Base-by-base conservation (phyloP, 768 basidiomycete genomes). In the Termitomyces sp. region DNA sequence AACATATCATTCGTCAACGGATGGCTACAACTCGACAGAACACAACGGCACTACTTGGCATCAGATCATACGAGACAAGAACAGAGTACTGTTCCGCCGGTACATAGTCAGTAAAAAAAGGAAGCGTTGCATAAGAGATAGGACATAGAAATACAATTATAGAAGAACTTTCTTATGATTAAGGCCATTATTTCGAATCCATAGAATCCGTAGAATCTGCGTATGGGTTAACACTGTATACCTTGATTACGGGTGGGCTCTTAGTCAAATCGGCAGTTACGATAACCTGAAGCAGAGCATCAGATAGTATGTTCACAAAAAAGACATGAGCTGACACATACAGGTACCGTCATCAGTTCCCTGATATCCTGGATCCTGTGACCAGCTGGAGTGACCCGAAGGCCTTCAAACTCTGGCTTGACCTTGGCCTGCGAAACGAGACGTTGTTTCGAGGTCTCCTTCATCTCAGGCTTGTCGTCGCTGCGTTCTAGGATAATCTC, bases 191-290 rank as follows among this genome's bases (percentile, higher is more conserved):
- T 70, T 80, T 81, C 59, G 48, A 49, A 38, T 25, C 27, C 25
- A 23, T 38, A 49, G 35, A 36, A 49, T 38, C 25, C 35, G 50
- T 43, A 43, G 74, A 71, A 57, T 80, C 79, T 39, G 91, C 86
- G 69, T 91, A 95, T 7, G 94, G 94, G 67, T 94, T 94, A 65
- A 94, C 90, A 64, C 92, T 94, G 78, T 94, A 94, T 54, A 98
- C 94, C 72, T 97, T 95, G 79, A 98, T 89, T 64, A 98, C 91
- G 4, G 94, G 94, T 38, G 94, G 94, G 62, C 90, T 93, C 83
- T 96, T 97, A 58, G 92, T 93, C 62, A 96, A 73, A 69, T 98
- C 94, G 31, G 93, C 93, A 39, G 94, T 95, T 62, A 97, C 87
- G 64, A 97, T 95, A 62, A 95, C 93, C 91, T 94, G 56, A 45